phyloP scores from a whole-genome alignment of 352 stramenopile species.

The Globisporangium okanoganense region DNA sequence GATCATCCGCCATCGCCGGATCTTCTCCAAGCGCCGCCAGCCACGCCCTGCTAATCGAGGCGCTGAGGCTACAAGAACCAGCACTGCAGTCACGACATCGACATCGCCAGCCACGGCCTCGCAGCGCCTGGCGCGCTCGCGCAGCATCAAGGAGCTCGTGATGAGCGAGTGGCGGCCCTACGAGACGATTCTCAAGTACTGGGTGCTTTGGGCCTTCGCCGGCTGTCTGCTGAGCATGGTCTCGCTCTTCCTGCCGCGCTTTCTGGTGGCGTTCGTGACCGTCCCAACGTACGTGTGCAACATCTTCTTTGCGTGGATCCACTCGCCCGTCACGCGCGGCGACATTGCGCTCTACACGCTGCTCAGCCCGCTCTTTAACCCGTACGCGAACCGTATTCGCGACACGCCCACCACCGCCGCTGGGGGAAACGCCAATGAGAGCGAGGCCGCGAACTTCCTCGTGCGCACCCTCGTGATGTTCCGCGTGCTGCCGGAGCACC shows the following conservation, averaged over 20 bases:
- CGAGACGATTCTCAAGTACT: constrained; percentile 83
- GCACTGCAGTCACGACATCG: constrained; percentile 1
- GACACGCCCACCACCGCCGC: constrained; percentile 25
- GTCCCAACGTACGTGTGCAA: constrained; percentile 61
- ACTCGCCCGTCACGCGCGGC: constrained; percentile 69
- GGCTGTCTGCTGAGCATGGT: constrained; percentile 42
- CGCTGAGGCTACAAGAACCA: background rate
- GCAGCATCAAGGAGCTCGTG: constrained; percentile 14
- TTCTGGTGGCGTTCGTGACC: constrained; percentile 48
- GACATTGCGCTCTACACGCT: constrained; percentile 71
- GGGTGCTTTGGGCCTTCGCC: constrained; percentile 73
- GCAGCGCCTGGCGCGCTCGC: constrained; percentile 6
- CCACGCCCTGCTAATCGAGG: background rate
- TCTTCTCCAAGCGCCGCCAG: constrained; percentile 30
- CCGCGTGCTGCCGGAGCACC: constrained; percentile 56
- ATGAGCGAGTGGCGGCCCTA: constrained; percentile 62
- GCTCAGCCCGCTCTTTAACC: constrained; percentile 61
- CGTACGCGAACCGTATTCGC: constrained; percentile 67
- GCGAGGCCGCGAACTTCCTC: constrained; percentile 57
- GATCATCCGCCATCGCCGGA: constrained; percentile 49
- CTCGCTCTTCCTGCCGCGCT: constrained; percentile 62
- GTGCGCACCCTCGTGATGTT: constrained; percentile 64
- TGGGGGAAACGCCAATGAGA: constrained; percentile 12
- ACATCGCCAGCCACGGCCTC: background rate
- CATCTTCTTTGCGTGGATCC: constrained; percentile 76